Evolutionary conservation across 148 eudicot species (phyloP), one percentile per base, ranked within the genome.

Genomic region (Euryodendron excelsum): DNA sequence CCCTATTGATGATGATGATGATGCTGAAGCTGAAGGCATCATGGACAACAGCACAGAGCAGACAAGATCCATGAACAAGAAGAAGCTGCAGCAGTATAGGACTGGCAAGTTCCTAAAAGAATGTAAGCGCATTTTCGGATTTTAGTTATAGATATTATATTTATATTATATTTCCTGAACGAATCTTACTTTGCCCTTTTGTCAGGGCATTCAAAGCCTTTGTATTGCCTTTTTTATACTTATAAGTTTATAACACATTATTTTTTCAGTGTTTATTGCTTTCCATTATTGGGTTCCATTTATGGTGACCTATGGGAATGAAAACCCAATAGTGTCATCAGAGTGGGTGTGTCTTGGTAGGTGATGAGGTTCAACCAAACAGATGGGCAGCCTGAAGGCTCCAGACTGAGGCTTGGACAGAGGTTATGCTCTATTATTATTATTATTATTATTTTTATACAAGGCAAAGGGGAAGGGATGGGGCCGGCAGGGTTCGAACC

Each of bases 81-180:
- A 73, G 75, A 78, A 69, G 74, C 5, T 5, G 45, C 5, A 2
- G 9, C 77, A 45, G 50, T 62, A 63, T n/a, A 47, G 80, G 25
- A 56, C 52, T 31, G 74, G 63, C 15, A 82, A 72, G 80, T 82
- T 87, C 71, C 25, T 87, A 8, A 84, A 78, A 80, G 87, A 82
- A 39, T 87, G 87, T 75, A 87, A 84, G 83, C 83, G 87, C 80
- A 33, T 84, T 52, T 77, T 87, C 75, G 83, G 87, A 78, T 58
- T 84, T 55, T 81, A 75, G 23, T 50, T 2, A 1, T 15, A 15
- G 9, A 2, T 1, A 39, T 12, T 34, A 25, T 3, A 27, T 23
- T 4, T 18, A n/a, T n/a, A 7, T 69, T 12, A 45, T 44, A 41
- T 18, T 59, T 59, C 30, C 20, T 10, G 31, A 44, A 58, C 14